Evolutionary conservation across 176 grass and related monocot species (phyloP), one percentile per base, ranked within the genome.

Genomic region (Cocos nucifera): DNA sequence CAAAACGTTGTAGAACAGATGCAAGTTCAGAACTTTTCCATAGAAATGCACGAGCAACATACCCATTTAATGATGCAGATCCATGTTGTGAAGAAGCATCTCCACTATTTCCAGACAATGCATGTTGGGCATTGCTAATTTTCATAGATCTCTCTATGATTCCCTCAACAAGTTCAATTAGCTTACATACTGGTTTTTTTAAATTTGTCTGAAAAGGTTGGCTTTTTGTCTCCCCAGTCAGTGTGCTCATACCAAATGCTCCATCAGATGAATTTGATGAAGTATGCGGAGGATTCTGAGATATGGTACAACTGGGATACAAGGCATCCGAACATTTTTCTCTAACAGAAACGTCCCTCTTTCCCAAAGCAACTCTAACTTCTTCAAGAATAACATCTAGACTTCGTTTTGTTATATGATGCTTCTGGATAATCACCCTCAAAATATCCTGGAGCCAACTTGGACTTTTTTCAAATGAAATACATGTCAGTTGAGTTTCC

Each of bases 1-100:
- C 49, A 56, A 97, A 92, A 50, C 78, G 73, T 63, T 75, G 81
- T 48, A 97, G 78, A 35, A 85, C 70, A 24, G 73, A 62, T 49
- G 73, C 80, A 55, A 92, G 79, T 69, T 90, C 87, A 64, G 79
- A 80, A 19, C 69, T 75, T 73, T 92, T 80, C 93, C 93, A 97
- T 22, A 91, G 59, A 70, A 97, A 97, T 48, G 81, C 84, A 57
- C 82, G 73, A 61, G 93, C 87, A 66, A 86, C 51, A 80, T 97
- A 91, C 19, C 75, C 75, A 49, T 69, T 58, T 59, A 75, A 53
- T 39, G 50, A 29, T 22, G 15, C 57, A 28, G 63, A 55, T 29
- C 20, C 61, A 19, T 22, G 50, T 18, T 3, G 56, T 66, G 49
- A 24, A 44, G 18, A 55, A 56, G 56, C 59, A 64, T 27, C 68